Base-by-base conservation (phyloP, 192 early-diverging fungal genomes). In the Mortierella claussenii region DNA sequence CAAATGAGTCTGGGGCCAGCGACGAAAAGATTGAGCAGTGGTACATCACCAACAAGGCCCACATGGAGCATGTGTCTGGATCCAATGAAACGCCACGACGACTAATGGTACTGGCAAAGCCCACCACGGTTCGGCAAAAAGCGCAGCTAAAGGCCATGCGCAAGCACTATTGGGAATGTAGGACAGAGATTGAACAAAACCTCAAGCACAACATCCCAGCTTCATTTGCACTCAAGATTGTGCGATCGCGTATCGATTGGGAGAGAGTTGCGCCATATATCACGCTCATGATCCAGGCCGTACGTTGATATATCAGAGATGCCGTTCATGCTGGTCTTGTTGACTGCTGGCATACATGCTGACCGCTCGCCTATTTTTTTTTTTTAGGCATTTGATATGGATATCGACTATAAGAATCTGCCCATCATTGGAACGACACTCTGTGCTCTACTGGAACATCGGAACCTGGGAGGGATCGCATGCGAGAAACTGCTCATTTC, bases 131-230 rank as follows among this genome's bases (percentile, higher is more conserved):
- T 30, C 70, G 70, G 5, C 70, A 75, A 26, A 53, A 47, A 26
- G 11, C 21, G 17, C 70, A 65, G 40, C 63, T 75, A 28, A 75
- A 75, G 36, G 24, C 31, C 2, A 76, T 76, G 73, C 56, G 65
- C 15, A 76, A 67, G 23, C 73, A 76, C 46, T 65, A 76, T 33
- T 76, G 63, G 73, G 59, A 76, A 36, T 76, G 73, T 32, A 18
- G 24, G 1, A 17, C 20, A 20, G 58, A 55, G 46, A 47, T 76
- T 31, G 59, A 60, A 47, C 31, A 57, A 0, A 45, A 52, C 10
- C 51, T 76, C 12, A 45, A 49, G 15, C 26, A 53, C 0, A 33
- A 67, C 28, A 15, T 45, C 6, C 73, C 73, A 4, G 44, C 64
- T 4, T 18, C 59, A 10, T 76, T 60, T 42, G 60, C 64, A 0